Evolutionary conservation across 2,329 filamentous ascomycete genomes (phyloP).

Genomic region (Chaetothyriales sp.): DNA sequence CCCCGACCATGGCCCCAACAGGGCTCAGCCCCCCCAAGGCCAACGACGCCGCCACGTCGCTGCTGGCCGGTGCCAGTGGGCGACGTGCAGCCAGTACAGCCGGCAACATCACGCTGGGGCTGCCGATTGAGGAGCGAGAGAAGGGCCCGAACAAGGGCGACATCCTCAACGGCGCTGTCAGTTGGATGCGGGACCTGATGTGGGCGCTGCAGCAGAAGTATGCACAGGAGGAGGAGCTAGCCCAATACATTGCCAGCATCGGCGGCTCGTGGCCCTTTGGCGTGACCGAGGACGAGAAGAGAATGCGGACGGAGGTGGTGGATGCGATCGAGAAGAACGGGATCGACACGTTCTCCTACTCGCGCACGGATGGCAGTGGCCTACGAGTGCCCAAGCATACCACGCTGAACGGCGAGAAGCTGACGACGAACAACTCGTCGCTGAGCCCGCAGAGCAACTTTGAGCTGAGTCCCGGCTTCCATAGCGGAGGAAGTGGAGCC

Average conservation of each 20-base stretch:
- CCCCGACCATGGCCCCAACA: constrained; percentile 62
- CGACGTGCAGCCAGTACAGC: constrained; percentile 60
- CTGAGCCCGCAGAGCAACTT: constrained; percentile 43
- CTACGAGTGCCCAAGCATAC: constrained; percentile 87
- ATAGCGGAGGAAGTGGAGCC: constrained; percentile 54
- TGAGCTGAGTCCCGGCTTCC: constrained; percentile 52
- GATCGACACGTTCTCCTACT: constrained; percentile 62
- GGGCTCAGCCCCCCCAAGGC: constrained; percentile 48
- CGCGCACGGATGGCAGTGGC: constrained; percentile 65
- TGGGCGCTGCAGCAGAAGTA: constrained; percentile 87
- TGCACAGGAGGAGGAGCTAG: constrained; percentile 74
- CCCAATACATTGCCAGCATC: constrained; percentile 55
- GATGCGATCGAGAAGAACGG: constrained; percentile 76
- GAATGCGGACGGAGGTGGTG: constrained; percentile 86
- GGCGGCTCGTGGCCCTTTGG: constrained; percentile 67
- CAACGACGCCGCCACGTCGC: constrained; percentile 53
- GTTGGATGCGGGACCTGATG: constrained; percentile 95
- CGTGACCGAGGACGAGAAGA: constrained; percentile 76
- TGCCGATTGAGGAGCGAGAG: constrained; percentile 92
- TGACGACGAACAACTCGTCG: constrained; percentile 33
- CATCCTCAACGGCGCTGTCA: constrained; percentile 90
- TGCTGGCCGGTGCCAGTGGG: constrained; percentile 70
- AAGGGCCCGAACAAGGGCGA: constrained; percentile 98
- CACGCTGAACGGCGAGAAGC: constrained; percentile 68
- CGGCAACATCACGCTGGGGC: constrained; percentile 77